Evolutionary conservation across 495 filamentous ascomycete species (phyloP), one percentile per base, ranked within the genome.

Genomic region (Neurospora sp.): DNA sequence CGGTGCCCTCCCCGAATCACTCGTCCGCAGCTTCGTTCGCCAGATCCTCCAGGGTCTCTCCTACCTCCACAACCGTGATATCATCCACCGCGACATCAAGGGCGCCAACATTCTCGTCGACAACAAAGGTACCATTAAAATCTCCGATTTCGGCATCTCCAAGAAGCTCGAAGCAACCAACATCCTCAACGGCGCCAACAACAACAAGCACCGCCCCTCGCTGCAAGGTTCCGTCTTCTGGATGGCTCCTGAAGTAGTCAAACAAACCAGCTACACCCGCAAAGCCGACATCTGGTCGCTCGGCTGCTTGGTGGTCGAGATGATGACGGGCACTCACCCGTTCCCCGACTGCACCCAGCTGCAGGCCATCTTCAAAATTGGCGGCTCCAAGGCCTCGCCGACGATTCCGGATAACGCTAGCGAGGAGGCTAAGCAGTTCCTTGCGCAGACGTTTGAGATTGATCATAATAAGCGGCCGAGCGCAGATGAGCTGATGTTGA

Each of bases 211-310:
- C 80, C 91, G 96, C 14, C 95, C 96, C 3, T 98, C 95, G 2
- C 86, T 99, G 14, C 96, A 99, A 78, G 96, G 96, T 39, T 97
- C 93, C 72, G 96, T 99, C 66, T 99, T 98, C 83, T 99, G 96
- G 96, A 99, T 99, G 96, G 96, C 96, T 3, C 96, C 96, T 38
- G 96, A 99, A 83, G 96, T 99, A 39, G 96, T 99, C 71, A 94
- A 94, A 75, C 96, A 98, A 82, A 98, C 95, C 2, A 93, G 93
- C 0, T 97, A 99, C 81, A 98, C 96, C 0, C 94, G 95, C 80
- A 99, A 99, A 84, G 96, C 96, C n/a, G 96, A 99, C 80, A 98
- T 99, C 79, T 99, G 96, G 96, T 96, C 93, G 72, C 87, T 99
- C 41, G 96, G 96, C 31, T 99, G 96, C 82, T 84, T 99, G 23